Evolutionary conservation across 371 early-diverging fungal genomes (phyloP).

Genomic region (Mortierella sp.): DNA sequence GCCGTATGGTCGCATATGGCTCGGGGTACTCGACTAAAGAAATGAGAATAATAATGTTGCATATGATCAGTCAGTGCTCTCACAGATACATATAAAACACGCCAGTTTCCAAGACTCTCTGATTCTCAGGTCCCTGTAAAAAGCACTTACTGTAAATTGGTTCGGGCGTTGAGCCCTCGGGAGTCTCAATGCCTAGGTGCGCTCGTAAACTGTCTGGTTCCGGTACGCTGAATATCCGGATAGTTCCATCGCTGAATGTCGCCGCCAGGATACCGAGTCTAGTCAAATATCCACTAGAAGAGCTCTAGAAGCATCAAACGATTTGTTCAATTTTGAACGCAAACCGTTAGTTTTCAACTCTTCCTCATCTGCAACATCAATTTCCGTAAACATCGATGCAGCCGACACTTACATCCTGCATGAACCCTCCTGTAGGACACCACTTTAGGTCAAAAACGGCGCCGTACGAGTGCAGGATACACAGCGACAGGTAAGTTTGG

Average conservation of each 20-base stretch:
- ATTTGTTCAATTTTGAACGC: neutral
- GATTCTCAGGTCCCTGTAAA: neutral
- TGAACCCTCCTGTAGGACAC: slow-evolving; percentile 42
- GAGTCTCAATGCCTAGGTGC: neutral
- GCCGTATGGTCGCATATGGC: slow-evolving; percentile 39
- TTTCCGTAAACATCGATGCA: neutral
- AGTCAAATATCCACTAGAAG: slow-evolving; percentile 7
- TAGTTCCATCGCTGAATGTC: slow-evolving; percentile 42
- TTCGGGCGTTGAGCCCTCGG: slow-evolving; percentile 8
- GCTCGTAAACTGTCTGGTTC: slow-evolving; percentile 26
- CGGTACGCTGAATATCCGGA: slow-evolving; percentile 45
- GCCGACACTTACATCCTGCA: slow-evolving; percentile 29
- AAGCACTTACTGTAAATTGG: slow-evolving; percentile 27
- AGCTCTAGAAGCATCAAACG: slow-evolving; percentile 10
- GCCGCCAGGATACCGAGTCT: slow-evolving; percentile 45
- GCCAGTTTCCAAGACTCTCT: neutral
- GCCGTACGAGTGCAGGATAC: slow-evolving; percentile 43
- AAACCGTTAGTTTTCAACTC: neutral
- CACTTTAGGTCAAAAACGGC: slow-evolving; percentile 54
- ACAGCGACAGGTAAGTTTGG: slow-evolving; percentile 18
- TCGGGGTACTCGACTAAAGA: slow-evolving; percentile 26
- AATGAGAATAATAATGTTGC: neutral
- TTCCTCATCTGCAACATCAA: neutral
- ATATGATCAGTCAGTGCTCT: neutral
- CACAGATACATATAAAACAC: neutral